These are phyloP conservation scores for Ophiocordyceps camponoti-floridani DNA, from an alignment of 2,329 filamentous ascomycete species.

Conservation along the genomic window DNA sequence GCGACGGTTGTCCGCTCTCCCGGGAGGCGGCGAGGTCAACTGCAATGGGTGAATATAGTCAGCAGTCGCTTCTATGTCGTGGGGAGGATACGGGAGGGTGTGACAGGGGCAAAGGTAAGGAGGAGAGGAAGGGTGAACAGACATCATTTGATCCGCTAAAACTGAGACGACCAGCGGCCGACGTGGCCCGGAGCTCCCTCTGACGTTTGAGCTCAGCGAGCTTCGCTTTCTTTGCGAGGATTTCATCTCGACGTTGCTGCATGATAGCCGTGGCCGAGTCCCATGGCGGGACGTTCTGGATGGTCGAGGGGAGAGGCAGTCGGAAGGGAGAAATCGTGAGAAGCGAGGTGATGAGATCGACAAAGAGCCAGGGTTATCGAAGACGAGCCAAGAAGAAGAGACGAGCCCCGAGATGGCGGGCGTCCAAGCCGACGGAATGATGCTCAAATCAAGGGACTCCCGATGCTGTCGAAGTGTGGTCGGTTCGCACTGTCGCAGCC, in stretches of 20 bases:
- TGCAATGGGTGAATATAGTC: conserved; percentile 3
- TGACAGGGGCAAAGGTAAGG: not conserved
- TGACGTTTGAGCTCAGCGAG: conserved; percentile 91
- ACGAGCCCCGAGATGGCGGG: not conserved
- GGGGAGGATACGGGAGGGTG: too few relatives aligned
- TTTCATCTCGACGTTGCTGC: conserved; percentile 85
- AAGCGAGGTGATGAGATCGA: not conserved
- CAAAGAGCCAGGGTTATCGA: not conserved
- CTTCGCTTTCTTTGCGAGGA: conserved; percentile 90
- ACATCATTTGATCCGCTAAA: conserved; percentile 57
- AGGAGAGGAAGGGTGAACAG: conserved; percentile 12
- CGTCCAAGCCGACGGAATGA: too few relatives aligned
- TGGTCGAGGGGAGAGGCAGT: conserved; percentile 1
- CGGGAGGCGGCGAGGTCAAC: conserved; percentile 51
- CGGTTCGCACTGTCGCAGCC: too few relatives aligned
- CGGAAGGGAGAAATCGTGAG: not conserved
- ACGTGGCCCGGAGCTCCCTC: conserved; percentile 63
- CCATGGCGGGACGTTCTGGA: conserved; percentile 25
- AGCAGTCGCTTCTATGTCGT: not conserved
- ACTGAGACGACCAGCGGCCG: conserved; percentile 50
- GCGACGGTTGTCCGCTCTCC: conserved; percentile 48
- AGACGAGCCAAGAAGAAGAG: not conserved
- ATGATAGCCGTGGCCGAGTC: conserved; percentile 28
- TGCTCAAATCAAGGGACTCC: too few relatives aligned
- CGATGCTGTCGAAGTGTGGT: too few relatives aligned